Base-by-base conservation (phyloP, 225 moss, liverwort and hornwort genomes). In the Bryoerythrophyllum caledonicum region DNA sequence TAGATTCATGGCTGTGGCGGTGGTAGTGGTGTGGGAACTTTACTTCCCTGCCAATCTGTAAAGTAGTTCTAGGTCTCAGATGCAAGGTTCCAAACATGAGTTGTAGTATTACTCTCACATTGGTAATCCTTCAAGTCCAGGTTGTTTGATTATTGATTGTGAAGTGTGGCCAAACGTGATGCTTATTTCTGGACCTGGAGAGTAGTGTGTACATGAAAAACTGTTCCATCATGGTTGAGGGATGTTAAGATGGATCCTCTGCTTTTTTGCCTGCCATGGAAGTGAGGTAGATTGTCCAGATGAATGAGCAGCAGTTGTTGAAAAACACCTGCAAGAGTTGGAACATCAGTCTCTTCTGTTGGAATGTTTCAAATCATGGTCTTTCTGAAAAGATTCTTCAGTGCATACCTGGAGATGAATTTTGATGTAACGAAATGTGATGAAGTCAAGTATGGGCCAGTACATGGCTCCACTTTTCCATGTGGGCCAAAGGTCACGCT, bases 271-370 rank as follows among this genome's bases (percentile, higher is more conserved):
- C 85, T 51, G 88, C 88, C 80, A 88, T 81, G 52, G 85, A 88
- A 20, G 88, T 88, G 12, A 88, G 67, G 46, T 88, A 88, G 52
- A 88, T 85, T 20, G 85, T 88, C 85, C 85, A 88, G n/a, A 88
- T 41, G 35, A 88, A 88, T 0, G 88, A 85, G 76, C 88, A 88
- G 67, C 82, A 84, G 41, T 82, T 87, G 80, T 87, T 87, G 87
- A 87, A 87, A 51, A 87, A 78, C 63, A 87, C 84, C 84, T 87
- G 2, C 67, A 72, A 20, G 26, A 8, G 21, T 37, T 37, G 37
- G 6, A 37, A 38, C 38, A 38, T 10, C 38, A 38, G 38, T 10
- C 38, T 38, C 38, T 8, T 10, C 10, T 8, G 34, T 34, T 37
- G 0, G 5, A 38, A 8, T 38, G 38, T 38, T 38, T 38, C 38